These are phyloP conservation scores for Microbotryum intermedium DNA, from an alignment of 1,284 basidiomycete species.

Conservation along the genomic window DNA sequence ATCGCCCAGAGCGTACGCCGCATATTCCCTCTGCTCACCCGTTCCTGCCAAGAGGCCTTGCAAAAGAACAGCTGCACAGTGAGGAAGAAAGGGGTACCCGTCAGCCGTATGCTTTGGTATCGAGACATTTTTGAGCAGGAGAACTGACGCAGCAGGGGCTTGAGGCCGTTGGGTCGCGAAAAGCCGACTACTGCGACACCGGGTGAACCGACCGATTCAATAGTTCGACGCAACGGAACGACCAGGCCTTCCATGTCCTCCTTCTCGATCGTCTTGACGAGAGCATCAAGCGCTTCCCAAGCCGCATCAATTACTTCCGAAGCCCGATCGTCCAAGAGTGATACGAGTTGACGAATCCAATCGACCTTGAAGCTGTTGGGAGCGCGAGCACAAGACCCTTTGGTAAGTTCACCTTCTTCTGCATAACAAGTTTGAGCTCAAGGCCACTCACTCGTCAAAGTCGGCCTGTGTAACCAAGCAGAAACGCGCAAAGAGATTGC, in stretches of 20 bases:
- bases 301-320: constrained; percentile 70
- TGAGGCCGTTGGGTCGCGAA: constrained; percentile 79
- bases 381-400: constrained; percentile 32
- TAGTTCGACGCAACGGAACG: constrained; percentile 75
- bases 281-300: constrained; percentile 72
- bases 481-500: constrained; percentile 67
- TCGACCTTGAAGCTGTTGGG: constrained; percentile 64
- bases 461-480: constrained; percentile 72
- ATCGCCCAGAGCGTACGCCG: constrained; percentile 88
- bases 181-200: constrained; percentile 78
- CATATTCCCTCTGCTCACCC: constrained; percentile 63
- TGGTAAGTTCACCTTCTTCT: constrained; percentile 1
- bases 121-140: constrained; percentile 51
- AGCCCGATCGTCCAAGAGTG: constrained; percentile 71
- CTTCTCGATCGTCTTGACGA: constrained; percentile 85
- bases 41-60: constrained; percentile 37
- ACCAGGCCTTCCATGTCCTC: constrained; percentile 83
- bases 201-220: constrained; percentile 75
- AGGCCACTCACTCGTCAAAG: constrained; percentile 47
- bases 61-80: constrained; percentile 29
- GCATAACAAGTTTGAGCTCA: neutral
- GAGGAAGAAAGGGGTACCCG: neutral
- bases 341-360: constrained; percentile 88
- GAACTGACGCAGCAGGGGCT: constrained; percentile 54
- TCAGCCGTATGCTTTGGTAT: neutral